Evolutionary conservation across 1,284 basidiomycete genomes (phyloP), one percentile per base, ranked within the genome.

Genomic region (Meripilus lineatus): DNA sequence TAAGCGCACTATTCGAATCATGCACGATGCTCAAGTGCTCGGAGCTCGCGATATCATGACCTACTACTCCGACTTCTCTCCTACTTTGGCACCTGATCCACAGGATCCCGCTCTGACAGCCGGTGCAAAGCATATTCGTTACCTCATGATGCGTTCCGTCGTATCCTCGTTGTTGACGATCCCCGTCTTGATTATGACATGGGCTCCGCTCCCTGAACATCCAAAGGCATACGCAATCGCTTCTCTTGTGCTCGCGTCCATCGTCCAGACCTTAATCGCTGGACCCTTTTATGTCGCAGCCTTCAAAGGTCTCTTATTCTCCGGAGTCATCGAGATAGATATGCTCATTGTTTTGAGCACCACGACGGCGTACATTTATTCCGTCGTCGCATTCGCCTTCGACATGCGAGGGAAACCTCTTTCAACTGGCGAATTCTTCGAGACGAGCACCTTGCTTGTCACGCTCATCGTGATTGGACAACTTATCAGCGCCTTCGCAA

Each of bases 381-480:
- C 72, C 5, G 53, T 68, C 21, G 62, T 72, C 24, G 66, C 68
- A 1, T 73, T 67, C 51, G 65, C 57, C 3, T 67, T 61, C 51
- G 52, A 63, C 36, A 63, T 63, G 42, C 52, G 61, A 0, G 69
- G 65, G 1, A 54, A 53, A 5, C 58, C 62, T 6, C 61, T 68
- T 38, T 55, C 61, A 3, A 50, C 53, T 8, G 61, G 58, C n/a
- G 63, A 64, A 7, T 72, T 73, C 57, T 74, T 74, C 53, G 72
- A 74, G 53, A 74, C 72, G 4, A 64, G 63, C 33, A 63, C 70
- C 4, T 61, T 74, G 11, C 63, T 74, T 23, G 59, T 74, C 46
- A 69, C 69, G 0, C 59, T 74, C 38, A 70, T 74, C 51, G 64
- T 66, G 56, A 52, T 72, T 40, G 71, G 71, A 1, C 65, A 67